phyloP scores from a whole-genome alignment of 2,329 filamentous ascomycete genomes.

The Celoporthe dispersa region DNA sequence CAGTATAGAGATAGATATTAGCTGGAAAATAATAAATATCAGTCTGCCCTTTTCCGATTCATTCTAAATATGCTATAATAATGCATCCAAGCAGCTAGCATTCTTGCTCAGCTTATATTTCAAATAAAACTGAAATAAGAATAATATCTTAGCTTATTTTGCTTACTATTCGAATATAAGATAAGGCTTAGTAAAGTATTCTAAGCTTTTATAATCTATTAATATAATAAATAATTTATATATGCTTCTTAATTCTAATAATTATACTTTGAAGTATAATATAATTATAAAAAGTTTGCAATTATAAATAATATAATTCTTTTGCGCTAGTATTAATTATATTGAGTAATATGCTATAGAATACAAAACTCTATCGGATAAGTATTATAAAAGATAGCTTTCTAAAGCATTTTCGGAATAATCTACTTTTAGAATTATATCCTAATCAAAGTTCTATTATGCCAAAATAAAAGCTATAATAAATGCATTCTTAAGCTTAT shows the following conservation, averaged over 20 bases:
- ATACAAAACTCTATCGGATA: background rate
- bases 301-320: constrained; percentile 4
- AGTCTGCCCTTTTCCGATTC: background rate
- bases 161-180: background rate
- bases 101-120: background rate
- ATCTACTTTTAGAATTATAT: background rate
- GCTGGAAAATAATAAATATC: background rate
- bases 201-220: background rate
- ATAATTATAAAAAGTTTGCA: background rate
- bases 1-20: background rate
- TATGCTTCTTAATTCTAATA: background rate
- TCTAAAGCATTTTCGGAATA: background rate
- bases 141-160: background rate
- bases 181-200: background rate
- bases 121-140: background rate
- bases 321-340: background rate
- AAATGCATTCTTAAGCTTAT: background rate
- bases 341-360: background rate
- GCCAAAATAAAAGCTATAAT: background rate
- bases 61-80: background rate
- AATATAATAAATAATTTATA: background rate
- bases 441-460: background rate
- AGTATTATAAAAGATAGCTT: background rate
- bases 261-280: background rate
- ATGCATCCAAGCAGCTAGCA: background rate